Conservation (phyloP, 2,329 filamentous ascomycete species). For the Decorospora gaudefroyi region DNA sequence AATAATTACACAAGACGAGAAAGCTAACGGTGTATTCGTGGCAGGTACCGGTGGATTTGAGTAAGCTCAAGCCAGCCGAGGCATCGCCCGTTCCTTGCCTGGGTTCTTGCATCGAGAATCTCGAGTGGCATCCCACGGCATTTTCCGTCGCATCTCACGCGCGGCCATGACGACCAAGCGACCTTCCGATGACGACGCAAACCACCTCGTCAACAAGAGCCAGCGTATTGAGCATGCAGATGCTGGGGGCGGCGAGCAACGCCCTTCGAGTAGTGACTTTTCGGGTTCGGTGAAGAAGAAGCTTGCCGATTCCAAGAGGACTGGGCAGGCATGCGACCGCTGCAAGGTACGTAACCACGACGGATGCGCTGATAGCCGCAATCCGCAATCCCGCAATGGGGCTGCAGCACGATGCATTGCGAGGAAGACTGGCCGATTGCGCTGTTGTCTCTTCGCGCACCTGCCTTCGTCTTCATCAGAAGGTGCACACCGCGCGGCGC, state of each 20-base stretch:
- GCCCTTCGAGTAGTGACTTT: conserved; percentile 38
- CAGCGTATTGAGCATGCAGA: conserved; percentile 42
- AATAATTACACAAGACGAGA: no score
- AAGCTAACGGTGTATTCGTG: no score
- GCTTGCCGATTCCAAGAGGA: conserved; percentile 61
- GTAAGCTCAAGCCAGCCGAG: conserved; percentile 21
- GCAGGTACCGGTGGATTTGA: no score
- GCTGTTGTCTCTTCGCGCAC: no score
- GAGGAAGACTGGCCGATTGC: no score
- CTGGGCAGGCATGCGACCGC: conserved; percentile 84
- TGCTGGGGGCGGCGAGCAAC: conserved; percentile 27
- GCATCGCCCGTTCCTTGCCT: conserved; percentile 12
- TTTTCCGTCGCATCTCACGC: conserved; percentile 15
- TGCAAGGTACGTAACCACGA: conserved; percentile 65
- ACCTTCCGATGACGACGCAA: conserved; percentile 27
- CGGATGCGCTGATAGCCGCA: not conserved
- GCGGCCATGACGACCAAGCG: conserved; percentile 36
- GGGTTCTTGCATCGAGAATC: conserved; percentile 12
- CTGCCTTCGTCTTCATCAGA: no score
- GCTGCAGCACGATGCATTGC: no score
- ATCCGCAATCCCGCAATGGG: no score
- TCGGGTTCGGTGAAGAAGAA: conserved; percentile 55
- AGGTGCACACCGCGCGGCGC: no score
- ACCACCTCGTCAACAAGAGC: conserved; percentile 34
- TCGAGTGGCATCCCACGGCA: no score